These are phyloP conservation scores for Apostasia shenzhenica DNA, from an alignment of 106 monocot species.

Conservation along the genomic window DNA sequence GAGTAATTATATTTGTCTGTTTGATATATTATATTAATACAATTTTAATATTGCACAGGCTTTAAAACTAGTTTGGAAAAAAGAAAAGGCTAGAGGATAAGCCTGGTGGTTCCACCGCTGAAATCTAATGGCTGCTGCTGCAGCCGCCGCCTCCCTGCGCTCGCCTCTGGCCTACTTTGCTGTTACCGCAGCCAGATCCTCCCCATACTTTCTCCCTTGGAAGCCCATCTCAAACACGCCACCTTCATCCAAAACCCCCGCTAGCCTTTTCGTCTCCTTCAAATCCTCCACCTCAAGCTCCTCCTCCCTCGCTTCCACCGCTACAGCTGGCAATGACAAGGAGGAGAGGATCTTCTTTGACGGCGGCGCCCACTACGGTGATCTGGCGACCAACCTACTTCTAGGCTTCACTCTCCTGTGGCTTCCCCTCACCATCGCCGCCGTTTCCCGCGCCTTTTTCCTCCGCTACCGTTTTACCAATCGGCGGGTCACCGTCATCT, in stretches of 20 bases:
- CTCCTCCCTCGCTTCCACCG: slow-evolving; percentile 5
- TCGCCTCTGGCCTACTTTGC: slow-evolving; percentile 6
- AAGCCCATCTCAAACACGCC: slow-evolving; percentile 6
- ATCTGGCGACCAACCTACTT: slow-evolving; percentile 44
- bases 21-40: too few relatives aligned
- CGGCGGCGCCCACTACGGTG: slow-evolving; percentile 61
- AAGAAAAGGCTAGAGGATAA: neutral
- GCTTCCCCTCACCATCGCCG: slow-evolving; percentile 58
- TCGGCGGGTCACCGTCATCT: slow-evolving; percentile 44
- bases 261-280: slow-evolving; percentile 6
- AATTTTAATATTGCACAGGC: too few relatives aligned
- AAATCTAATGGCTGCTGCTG: neutral
- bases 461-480: slow-evolving; percentile 62
- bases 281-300: slow-evolving; percentile 3
- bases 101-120: neutral
- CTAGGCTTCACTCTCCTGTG: slow-evolving; percentile 58
- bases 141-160: neutral
- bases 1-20: too few relatives aligned
- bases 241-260: neutral
- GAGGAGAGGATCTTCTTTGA: slow-evolving; percentile 52
- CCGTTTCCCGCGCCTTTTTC: slow-evolving; percentile 54
- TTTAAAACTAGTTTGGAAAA: too few relatives aligned
- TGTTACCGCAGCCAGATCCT: neutral
- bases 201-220: neutral
- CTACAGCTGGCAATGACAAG: slow-evolving; percentile 1